Evolutionary conservation across 306 rosid species (phyloP), one percentile per base, ranked within the genome.

Genomic region (Quercus berberidifolia): DNA sequence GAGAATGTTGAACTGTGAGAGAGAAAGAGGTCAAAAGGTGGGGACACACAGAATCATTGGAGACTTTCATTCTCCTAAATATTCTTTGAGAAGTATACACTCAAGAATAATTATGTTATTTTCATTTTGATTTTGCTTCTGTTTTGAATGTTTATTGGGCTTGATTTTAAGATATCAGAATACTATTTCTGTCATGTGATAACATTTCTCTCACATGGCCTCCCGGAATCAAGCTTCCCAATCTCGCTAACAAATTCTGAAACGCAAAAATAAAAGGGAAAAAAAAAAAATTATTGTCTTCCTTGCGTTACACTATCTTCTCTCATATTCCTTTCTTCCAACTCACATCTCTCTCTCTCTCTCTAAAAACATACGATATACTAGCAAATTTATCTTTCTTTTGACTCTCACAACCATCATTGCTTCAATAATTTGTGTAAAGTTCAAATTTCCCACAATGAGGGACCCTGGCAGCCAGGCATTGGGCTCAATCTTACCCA

Each of bases 1-100:
- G 49, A 81, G 84, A 82, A 69, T 83, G 80, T 86, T 84, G 75
- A 78, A 33, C 46, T 15, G 57, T 13, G 74, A 23, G 87, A 80
- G 41, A 38, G 43, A 38, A 10, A 41, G 12, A 41, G 46, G 88
- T 88, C 90, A 85, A 90, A 92, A 78, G 88, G 84, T 85, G 80
- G 87, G 83, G 86, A 59, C 84, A 72, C 33, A 77, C 94, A 85
- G 85, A 85, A 88, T 85, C 89, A 76, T 62, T 76, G 91, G 90
- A 90, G 91, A 86, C 90, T 92, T 87, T 88, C 89, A 87, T 86
- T 92, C 88, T 71, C 94, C 89, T 52, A 88, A 73, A 84, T 87
- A 87, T 84, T 92, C 88, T 81, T 76, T 74, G 64, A 59, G 76
- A 70, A 58, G 15, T n/a, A 31, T 76, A 20, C 71, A 58, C 71